Percentiles rank a stretch among this genome's conserved stretches.
Conservation (phyloP, 2,329 filamentous ascomycete genomes). For the Remersonia thermophila region DNA sequence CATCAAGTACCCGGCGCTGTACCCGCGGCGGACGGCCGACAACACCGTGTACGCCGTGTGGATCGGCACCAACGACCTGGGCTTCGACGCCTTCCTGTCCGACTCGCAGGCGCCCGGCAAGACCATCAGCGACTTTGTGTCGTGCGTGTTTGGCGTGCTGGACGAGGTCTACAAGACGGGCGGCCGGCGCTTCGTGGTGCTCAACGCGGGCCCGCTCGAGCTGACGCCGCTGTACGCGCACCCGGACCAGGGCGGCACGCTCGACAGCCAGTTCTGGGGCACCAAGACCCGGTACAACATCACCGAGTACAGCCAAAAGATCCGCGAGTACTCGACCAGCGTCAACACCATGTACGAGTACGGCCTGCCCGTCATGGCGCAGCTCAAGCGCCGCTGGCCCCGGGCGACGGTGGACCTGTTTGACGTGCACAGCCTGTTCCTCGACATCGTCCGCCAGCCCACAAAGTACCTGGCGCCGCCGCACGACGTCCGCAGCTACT, state of each 20-base stretch:
- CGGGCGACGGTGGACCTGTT: slow-evolving; percentile 53
- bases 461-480: slow-evolving; percentile 49
- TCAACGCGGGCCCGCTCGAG: slow-evolving; percentile 57
- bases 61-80: slow-evolving; percentile 75
- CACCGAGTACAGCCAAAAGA: slow-evolving; percentile 34
- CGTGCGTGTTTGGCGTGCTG: slow-evolving; percentile 55
- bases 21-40: slow-evolving; percentile 32
- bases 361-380: slow-evolving; percentile 34
- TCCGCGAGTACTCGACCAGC: slow-evolving; percentile 35
- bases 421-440: slow-evolving; percentile 52
- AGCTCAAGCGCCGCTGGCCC: slow-evolving; percentile 36
- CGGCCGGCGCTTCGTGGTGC: slow-evolving; percentile 57
- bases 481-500: slow-evolving; percentile 47
- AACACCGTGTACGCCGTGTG: slow-evolving; percentile 64
- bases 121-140: slow-evolving; percentile 51
- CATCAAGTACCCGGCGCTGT: slow-evolving; percentile 29
- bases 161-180: slow-evolving; percentile 53
- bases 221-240: slow-evolving; percentile 54
- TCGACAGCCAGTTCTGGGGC: slow-evolving; percentile 33
- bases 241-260: slow-evolving; percentile 29
- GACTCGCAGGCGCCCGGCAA: slow-evolving; percentile 48
- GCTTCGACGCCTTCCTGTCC: slow-evolving; percentile 50
- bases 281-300: slow-evolving; percentile 35
- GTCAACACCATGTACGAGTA: slow-evolving; percentile 39
- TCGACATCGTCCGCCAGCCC: slow-evolving; percentile 53